Conservation (phyloP, 1,284 basidiomycete species). For the Blastosporella zonata region DNA sequence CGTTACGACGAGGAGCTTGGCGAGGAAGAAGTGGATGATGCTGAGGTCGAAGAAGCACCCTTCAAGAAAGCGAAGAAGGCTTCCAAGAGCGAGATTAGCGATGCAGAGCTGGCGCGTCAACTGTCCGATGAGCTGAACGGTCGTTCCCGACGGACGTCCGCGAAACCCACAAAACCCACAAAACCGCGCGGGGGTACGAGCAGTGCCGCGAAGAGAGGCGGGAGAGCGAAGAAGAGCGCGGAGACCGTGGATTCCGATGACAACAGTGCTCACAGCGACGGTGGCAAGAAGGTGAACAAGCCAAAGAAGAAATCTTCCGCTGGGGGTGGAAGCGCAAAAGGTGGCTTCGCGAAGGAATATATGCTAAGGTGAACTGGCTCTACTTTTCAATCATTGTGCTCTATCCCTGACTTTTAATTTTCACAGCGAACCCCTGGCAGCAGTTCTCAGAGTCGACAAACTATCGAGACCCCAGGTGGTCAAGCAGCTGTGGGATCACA, state of each 20-base stretch:
- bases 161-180: conserved; percentile 34
- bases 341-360: conserved; percentile 78
- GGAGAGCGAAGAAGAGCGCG: conserved; percentile 50
- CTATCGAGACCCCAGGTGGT: conserved; percentile 86
- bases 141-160: conserved; percentile 48
- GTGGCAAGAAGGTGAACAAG: conserved; percentile 35
- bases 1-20: conserved; percentile 33
- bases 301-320: conserved; percentile 31
- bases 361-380: conserved; percentile 60
- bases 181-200: conserved; percentile 37
- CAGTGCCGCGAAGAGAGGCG: conserved; percentile 40
- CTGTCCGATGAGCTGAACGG: conserved; percentile 71
- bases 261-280: conserved; percentile 41
- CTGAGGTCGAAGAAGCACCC: conserved; percentile 30
- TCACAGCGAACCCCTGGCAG: conserved; percentile 59
- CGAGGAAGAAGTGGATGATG: conserved; percentile 32
- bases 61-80: conserved; percentile 44
- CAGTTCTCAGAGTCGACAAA: conserved; percentile 54
- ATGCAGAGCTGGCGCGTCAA: conserved; percentile 69
- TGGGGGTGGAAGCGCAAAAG: conserved; percentile 48
- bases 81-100: conserved; percentile 46
- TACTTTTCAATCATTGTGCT: neutral
- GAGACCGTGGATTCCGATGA: conserved; percentile 57
- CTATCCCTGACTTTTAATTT: conserved; percentile 1
- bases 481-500: conserved; percentile 84